These are phyloP conservation scores for Aspergillus transmontanensis DNA, from an alignment of 2,329 filamentous ascomycete species.

Conservation along the genomic window DNA sequence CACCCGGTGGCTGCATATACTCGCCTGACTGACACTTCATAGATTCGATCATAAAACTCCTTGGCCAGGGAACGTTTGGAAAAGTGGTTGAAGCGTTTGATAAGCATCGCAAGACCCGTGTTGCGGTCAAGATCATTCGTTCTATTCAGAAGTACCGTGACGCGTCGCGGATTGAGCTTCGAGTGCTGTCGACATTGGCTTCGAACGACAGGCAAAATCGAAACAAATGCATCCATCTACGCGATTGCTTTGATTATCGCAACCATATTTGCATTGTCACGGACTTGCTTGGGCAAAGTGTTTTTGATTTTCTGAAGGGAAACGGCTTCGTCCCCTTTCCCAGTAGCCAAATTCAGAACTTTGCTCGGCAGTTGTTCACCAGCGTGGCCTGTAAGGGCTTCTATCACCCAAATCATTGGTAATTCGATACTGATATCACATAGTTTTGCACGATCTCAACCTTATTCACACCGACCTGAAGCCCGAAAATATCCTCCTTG, in stretches of 20 bases:
- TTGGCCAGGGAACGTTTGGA: slow-evolving; percentile 96
- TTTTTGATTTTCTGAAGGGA: slow-evolving; percentile 96
- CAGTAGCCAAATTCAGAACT: slow-evolving; percentile 96
- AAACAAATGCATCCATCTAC: slow-evolving; percentile 94
- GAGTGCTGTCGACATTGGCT: slow-evolving; percentile 87
- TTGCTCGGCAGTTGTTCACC: slow-evolving; percentile 94
- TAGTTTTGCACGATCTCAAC: slow-evolving; percentile 94
- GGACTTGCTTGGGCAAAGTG: slow-evolving; percentile 83
- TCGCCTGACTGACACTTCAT: slow-evolving; percentile 21
- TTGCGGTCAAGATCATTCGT: slow-evolving; percentile 96
- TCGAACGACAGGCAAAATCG: slow-evolving; percentile 89
- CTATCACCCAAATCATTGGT: background rate
- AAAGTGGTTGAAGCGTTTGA: slow-evolving; percentile 96
- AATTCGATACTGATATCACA: slow-evolving; percentile 28
- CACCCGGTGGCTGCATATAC: background rate
- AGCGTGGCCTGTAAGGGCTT: slow-evolving; percentile 85
- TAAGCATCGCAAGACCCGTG: slow-evolving; percentile 72
- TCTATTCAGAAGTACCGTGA: slow-evolving; percentile 98
- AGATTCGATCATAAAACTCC: slow-evolving; percentile 87
- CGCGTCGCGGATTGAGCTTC: slow-evolving; percentile 89
- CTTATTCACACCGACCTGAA: slow-evolving; percentile 87
- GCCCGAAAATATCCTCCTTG: slow-evolving; percentile 68
- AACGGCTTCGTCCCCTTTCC: slow-evolving; percentile 96
- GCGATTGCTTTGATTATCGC: slow-evolving; percentile 95
- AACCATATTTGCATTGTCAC: slow-evolving; percentile 92